Conservation (phyloP, 2,329 filamentous ascomycete species). For the Cercospora zeae-maydis region DNA sequence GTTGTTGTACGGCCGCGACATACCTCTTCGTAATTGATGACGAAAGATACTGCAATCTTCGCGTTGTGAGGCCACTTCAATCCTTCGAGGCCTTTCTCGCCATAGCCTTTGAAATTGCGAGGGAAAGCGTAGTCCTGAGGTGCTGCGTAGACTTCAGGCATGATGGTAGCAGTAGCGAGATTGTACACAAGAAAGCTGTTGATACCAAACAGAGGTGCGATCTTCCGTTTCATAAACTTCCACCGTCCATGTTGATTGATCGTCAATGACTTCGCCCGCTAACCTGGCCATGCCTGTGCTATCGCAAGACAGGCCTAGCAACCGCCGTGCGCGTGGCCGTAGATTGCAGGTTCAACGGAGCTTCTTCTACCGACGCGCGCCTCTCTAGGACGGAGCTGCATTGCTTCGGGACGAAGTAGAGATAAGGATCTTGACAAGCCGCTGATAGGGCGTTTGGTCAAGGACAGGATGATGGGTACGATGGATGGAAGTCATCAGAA, state of each 20-base stretch:
- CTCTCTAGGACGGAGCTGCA: neutral
- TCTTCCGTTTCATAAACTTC: neutral
- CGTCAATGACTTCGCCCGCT: neutral
- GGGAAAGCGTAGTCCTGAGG: neutral
- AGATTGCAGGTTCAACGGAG: neutral
- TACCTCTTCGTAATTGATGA: constrained; percentile 47
- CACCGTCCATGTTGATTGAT: neutral
- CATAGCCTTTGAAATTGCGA: constrained; percentile 32
- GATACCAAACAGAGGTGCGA: neutral
- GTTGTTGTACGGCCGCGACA: neutral
- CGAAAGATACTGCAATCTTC: constrained; percentile 48
- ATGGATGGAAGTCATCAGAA: neutral
- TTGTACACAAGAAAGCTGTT: neutral
- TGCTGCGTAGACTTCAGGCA: neutral
- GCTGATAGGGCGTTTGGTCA: neutral
- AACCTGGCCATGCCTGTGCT: neutral
- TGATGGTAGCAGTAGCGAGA: neutral
- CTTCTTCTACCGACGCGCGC: neutral
- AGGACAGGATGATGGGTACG: neutral
- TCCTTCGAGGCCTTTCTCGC: constrained; percentile 23
- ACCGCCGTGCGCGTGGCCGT: neutral
- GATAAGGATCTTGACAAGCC: neutral
- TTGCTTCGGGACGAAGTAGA: neutral
- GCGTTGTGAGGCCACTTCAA: constrained; percentile 43
- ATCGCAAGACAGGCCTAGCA: neutral